Conservation (phyloP, 108 stramenopile species). For the Epithemia pelagica region DNA sequence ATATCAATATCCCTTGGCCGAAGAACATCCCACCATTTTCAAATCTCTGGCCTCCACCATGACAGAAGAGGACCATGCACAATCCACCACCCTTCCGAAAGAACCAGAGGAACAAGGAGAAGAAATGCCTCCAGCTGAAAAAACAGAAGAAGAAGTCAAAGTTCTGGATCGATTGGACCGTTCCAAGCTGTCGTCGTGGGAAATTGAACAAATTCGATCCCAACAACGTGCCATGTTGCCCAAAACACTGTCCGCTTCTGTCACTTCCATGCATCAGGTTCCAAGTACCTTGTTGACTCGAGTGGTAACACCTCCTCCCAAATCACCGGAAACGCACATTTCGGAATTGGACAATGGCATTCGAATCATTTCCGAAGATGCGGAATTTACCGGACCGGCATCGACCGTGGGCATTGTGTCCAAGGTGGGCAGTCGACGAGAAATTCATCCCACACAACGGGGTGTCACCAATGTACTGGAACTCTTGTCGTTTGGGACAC, state of each 20-base stretch:
- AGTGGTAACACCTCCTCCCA: conserved; percentile 46
- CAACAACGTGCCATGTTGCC: conserved; percentile 12
- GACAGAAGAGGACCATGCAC: conserved; percentile 10
- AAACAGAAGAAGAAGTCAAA: too few species aligned
- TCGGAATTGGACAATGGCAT: conserved; percentile 82
- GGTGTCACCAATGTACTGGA: conserved; percentile 91
- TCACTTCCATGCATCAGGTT: conserved; percentile 9
- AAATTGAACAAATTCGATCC: conserved; percentile 10
- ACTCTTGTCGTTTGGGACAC: conserved; percentile 83
- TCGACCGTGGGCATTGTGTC: conserved; percentile 65
- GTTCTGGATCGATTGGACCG: conserved; percentile 52
- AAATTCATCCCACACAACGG: conserved; percentile 24
- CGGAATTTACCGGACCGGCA: conserved; percentile 76
- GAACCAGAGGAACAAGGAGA: too few species aligned
- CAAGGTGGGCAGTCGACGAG: conserved; percentile 76
- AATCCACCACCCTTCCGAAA: conserved; percentile 11
- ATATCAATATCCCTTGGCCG: conserved; percentile 69
- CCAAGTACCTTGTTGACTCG: neutral
- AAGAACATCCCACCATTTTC: conserved; percentile 60
- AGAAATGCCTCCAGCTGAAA: too few species aligned
- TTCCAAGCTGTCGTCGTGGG: conserved; percentile 9
- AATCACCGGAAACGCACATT: conserved; percentile 60
- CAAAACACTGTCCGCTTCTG: conserved; percentile 4
- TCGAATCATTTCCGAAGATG: conserved; percentile 68
- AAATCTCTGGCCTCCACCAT: conserved; percentile 25